These are phyloP conservation scores for Boletus subparvulus DNA, from an alignment of 768 basidiomycete species.

Conservation along the genomic window DNA sequence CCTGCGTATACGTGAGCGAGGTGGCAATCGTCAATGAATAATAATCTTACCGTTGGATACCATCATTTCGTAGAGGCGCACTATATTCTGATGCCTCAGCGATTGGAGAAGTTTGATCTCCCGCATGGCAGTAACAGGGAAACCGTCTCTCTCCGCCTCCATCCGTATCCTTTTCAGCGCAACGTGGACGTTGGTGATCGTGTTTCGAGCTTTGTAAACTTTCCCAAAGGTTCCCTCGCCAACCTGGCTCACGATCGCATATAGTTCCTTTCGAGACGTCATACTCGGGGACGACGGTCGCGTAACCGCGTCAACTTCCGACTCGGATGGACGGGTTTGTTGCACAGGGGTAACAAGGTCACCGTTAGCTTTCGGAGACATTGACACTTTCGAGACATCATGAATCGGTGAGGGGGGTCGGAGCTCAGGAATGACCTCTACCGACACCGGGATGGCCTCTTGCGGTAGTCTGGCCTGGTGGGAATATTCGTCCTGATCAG, in stretches of 20 bases:
- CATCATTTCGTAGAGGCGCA: constrained; percentile 96
- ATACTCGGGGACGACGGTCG: constrained; percentile 30
- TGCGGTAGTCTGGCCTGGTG: constrained; percentile 3
- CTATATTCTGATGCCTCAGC: constrained; percentile 84
- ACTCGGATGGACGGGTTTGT: constrained; percentile 22
- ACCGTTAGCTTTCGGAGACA: constrained; percentile 28
- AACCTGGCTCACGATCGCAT: constrained; percentile 88
- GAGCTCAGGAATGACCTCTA: constrained; percentile 10
- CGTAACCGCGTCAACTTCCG: constrained; percentile 24
- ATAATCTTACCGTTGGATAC: constrained; percentile 79
- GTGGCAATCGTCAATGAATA: background rate
- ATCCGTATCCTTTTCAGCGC: constrained; percentile 96
- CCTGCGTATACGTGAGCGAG: constrained; percentile 48
- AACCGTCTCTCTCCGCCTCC: constrained; percentile 97
- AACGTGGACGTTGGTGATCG: constrained; percentile 70
- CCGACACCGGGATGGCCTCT: constrained; percentile 10
- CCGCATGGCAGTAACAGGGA: constrained; percentile 98
- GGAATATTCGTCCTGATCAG: constrained; percentile 22
- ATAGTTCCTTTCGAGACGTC: constrained; percentile 54
- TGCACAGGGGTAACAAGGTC: constrained; percentile 21
- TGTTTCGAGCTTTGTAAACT: constrained; percentile 93
- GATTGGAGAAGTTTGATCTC: constrained; percentile 98
- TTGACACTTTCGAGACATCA: constrained; percentile 20
- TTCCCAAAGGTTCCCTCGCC: constrained; percentile 99
- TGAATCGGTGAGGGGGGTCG: constrained; percentile 20